Evolutionary conservation across 2,329 filamentous ascomycete species (phyloP).

Genomic region (Sordariomycetes sp.): DNA sequence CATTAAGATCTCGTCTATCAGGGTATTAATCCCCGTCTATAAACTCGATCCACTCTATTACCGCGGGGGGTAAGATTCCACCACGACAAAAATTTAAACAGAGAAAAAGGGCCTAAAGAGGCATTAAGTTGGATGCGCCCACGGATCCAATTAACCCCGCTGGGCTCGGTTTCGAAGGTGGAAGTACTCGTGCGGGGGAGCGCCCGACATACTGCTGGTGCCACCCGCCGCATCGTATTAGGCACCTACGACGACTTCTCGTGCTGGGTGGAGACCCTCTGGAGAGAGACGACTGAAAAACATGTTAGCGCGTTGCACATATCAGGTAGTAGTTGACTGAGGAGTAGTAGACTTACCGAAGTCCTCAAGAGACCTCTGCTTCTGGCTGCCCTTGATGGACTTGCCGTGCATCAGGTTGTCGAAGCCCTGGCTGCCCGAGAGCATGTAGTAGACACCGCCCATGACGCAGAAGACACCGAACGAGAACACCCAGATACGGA

Average conservation of each 20-base stretch:
- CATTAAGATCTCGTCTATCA: background rate
- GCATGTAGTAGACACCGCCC: conserved; percentile 60
- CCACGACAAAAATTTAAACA: conserved; percentile 9
- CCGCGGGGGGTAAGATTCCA: background rate
- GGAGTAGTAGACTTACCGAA: conserved; percentile 58
- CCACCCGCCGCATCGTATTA: background rate
- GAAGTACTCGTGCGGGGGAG: background rate
- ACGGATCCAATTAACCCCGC: background rate
- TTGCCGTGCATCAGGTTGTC: conserved; percentile 92
- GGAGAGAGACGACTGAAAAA: conserved; percentile 63
- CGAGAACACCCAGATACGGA: conserved; percentile 85
- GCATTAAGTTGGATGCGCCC: conserved; percentile 10
- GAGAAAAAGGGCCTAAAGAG: conserved; percentile 24
- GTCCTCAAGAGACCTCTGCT: conserved; percentile 78
- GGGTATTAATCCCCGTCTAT: background rate
- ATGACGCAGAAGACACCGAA: conserved; percentile 81
- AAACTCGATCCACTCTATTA: conserved; percentile 4
- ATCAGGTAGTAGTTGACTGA: background rate
- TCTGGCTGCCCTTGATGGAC: conserved; percentile 66
- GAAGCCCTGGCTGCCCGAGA: conserved; percentile 70
- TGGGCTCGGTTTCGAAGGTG: background rate
- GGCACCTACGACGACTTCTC: conserved; percentile 62
- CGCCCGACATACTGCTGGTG: background rate
- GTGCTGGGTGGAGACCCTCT: conserved; percentile 84
- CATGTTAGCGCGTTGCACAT: conserved; percentile 33